Percentiles rank a stretch among this genome's conserved stretches.
Evolutionary conservation across 495 filamentous ascomycete genomes (phyloP).

Genomic region (Polyplosphaeria fusca): DNA sequence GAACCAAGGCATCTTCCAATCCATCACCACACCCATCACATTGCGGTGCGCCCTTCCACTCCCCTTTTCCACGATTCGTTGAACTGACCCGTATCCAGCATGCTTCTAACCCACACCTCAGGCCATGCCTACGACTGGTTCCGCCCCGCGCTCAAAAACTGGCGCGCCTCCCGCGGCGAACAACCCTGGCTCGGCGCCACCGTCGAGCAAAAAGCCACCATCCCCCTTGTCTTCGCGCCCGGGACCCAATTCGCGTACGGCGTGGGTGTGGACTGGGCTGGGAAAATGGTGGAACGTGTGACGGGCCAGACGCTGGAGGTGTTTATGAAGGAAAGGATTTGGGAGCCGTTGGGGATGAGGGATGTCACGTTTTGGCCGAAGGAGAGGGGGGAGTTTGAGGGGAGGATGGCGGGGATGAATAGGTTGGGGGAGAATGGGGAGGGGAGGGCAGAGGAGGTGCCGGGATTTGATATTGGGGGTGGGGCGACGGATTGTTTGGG

Average conservation of each 20-base stretch:
- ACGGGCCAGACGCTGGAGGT: background rate
- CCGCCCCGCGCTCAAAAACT: conserved; percentile 8
- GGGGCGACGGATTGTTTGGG: conserved; percentile 19
- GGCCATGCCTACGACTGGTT: conserved; percentile 17
- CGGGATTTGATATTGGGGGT: conserved; percentile 16
- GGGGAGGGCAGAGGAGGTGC: conserved; percentile 1
- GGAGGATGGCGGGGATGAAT: conserved; percentile 6
- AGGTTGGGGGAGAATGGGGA: background rate
- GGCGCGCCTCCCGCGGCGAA: conserved; percentile 1
- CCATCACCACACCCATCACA: conserved; percentile 23
- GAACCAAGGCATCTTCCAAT: conserved; percentile 4
- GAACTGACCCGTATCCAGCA: no score
- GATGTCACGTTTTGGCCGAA: background rate
- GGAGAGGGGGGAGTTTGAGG: background rate
- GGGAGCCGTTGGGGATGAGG: background rate
- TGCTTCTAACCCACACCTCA: background rate
- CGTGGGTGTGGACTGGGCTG: background rate
- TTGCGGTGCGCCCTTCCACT: no score
- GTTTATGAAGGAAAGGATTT: background rate
- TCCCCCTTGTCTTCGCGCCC: background rate
- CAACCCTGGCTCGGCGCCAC: conserved; percentile 1
- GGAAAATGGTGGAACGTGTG: background rate
- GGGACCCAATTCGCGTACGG: background rate
- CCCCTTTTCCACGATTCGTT: no score
- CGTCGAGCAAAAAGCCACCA: background rate